A percentile compares a stretch with the other conserved stretches of the same genome.
These are phyloP conservation scores for Saccharomycopsis schoenii DNA, from an alignment of 805 yeast species.

Conservation along the genomic window DNA sequence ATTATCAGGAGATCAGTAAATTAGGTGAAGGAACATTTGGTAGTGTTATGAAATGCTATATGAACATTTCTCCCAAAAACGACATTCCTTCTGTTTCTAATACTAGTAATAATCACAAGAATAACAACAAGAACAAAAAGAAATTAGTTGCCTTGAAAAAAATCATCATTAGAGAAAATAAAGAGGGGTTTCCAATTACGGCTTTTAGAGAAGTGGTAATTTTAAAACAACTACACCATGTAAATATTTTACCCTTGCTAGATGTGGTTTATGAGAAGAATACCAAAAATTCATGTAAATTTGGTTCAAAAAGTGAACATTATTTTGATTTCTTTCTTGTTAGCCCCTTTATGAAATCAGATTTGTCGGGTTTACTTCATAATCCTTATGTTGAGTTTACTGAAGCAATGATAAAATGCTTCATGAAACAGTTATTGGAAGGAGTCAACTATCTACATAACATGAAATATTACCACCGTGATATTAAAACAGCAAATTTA, in stretches of 20 bases:
- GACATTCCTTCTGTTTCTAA: conserved; percentile 21
- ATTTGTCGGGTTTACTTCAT: conserved; percentile 79
- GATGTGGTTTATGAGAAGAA: conserved; percentile 50
- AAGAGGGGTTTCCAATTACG: conserved; percentile 77
- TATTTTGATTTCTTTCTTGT: conserved; percentile 61
- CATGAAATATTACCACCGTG: conserved; percentile 61
- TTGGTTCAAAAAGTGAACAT: neutral
- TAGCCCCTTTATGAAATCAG: conserved; percentile 90
- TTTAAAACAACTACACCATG: conserved; percentile 58
- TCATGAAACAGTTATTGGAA: conserved; percentile 64
- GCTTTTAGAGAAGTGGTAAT: conserved; percentile 89
- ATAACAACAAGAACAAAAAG: neutral
- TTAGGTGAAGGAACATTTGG: conserved; percentile 83
- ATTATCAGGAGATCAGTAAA: conserved; percentile 30
- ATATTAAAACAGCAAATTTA: conserved; percentile 90
- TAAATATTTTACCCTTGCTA: conserved; percentile 63
- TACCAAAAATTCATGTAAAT: neutral
- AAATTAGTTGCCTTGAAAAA: conserved; percentile 78
- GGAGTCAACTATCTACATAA: conserved; percentile 78
- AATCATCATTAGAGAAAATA: conserved; percentile 43
- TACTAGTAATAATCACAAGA: conserved; percentile 31
- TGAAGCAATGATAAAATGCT: conserved; percentile 68
- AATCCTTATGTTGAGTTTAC: conserved; percentile 59
- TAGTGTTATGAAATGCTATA: conserved; percentile 69
- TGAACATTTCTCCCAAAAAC: neutral